Evolutionary conservation across 2,329 filamentous ascomycete genomes (phyloP).

Genomic region (Paraconiothyrium sp.): DNA sequence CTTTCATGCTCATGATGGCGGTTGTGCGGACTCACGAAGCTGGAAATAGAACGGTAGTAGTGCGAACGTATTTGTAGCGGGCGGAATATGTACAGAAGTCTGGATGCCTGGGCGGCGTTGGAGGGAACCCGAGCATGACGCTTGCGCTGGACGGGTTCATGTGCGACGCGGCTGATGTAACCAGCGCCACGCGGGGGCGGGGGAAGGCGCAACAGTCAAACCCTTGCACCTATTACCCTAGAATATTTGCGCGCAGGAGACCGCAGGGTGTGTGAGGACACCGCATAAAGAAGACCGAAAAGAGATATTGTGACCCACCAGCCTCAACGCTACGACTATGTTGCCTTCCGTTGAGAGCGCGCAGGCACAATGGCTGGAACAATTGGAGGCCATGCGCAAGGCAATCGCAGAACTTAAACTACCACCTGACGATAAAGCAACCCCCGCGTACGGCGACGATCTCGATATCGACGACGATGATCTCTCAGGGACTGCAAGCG

Average conservation of each 20-base stretch:
- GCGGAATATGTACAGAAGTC: neutral
- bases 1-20: conserved; percentile 70
- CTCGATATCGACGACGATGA: conserved; percentile 73
- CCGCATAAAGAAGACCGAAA: neutral
- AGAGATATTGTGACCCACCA: neutral
- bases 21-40: neutral
- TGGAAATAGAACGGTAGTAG: neutral
- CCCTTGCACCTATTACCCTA: neutral
- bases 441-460: conserved; percentile 64
- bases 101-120: conserved; percentile 14
- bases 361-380: conserved; percentile 80
- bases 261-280: neutral
- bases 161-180: conserved; percentile 30
- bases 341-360: conserved; percentile 51
- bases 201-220: conserved; percentile 27
- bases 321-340: conserved; percentile 38
- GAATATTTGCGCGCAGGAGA: neutral
- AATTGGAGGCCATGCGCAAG: conserved; percentile 85
- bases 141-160: conserved; percentile 15
- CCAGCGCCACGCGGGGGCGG: conserved; percentile 32
- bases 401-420: conserved; percentile 79
- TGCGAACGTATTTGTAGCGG: neutral
- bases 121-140: conserved; percentile 1
- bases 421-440: conserved; percentile 56
- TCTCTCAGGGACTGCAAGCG: conserved; percentile 67